Evolutionary conservation across 1,284 basidiomycete genomes (phyloP).

Genomic region (Gymnopus androsaceus): DNA sequence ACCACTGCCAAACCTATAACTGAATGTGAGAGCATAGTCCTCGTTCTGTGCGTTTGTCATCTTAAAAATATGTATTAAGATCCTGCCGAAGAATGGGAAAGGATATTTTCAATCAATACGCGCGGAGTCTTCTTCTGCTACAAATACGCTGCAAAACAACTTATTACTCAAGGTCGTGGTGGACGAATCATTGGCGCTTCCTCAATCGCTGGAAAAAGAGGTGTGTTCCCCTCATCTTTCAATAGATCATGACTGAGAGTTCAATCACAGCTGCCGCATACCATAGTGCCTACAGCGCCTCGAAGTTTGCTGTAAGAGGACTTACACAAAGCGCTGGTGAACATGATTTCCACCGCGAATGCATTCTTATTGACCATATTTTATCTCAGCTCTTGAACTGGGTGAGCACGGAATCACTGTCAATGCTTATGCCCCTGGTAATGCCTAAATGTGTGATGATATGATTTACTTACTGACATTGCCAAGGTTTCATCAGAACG

Average conservation of each 20-base stretch:
- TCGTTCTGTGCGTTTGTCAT: conserved; percentile 11
- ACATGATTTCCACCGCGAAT: background rate
- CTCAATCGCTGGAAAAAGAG: conserved; percentile 35
- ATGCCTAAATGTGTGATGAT: background rate
- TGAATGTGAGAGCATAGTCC: conserved; percentile 25
- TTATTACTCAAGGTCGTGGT: conserved; percentile 34
- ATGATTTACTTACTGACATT: background rate
- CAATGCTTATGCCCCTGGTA: conserved; percentile 13
- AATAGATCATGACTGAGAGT: background rate
- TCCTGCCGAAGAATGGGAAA: conserved; percentile 18
- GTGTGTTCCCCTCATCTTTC: no score
- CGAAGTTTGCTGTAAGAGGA: conserved; percentile 14
- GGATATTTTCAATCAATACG: conserved; percentile 17
- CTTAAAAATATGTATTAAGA: conserved; percentile 7
- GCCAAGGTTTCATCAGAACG: background rate
- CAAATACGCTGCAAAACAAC: conserved; percentile 30
- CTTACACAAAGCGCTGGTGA: conserved; percentile 16
- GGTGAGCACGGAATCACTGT: conserved; percentile 11
- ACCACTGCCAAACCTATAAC: conserved; percentile 22
- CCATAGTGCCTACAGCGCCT: conserved; percentile 8
- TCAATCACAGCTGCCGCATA: background rate
- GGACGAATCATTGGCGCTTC: conserved; percentile 42
- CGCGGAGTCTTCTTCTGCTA: conserved; percentile 27
- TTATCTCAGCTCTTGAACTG: conserved; percentile 8
- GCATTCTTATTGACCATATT: background rate